These are phyloP conservation scores for Rhizopus arrhizus DNA, from an alignment of 371 early-diverging fungal genomes.

Conservation along the genomic window DNA sequence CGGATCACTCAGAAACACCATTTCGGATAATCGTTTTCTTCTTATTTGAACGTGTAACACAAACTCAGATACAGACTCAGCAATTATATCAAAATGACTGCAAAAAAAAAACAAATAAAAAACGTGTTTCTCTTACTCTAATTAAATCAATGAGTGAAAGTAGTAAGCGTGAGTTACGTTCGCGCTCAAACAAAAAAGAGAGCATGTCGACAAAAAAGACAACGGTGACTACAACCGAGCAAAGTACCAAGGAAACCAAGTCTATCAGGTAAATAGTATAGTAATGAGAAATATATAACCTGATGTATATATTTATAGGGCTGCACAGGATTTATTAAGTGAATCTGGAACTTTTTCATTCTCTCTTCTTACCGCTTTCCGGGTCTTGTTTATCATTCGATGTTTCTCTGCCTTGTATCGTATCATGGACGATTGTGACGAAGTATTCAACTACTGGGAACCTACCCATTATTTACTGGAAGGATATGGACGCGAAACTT, in stretches of 20 bases:
- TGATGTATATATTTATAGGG: constrained; percentile 18
- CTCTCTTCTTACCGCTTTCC: constrained; percentile 61
- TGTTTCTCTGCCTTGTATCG: constrained; percentile 68
- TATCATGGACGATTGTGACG: constrained; percentile 86
- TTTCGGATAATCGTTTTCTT: no score
- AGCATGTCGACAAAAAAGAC: constrained; percentile 19
- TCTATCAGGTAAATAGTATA: constrained; percentile 23
- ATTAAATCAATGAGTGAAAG: background rate
- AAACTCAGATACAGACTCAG: no score
- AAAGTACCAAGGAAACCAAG: constrained; percentile 9
- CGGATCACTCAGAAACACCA: no score
- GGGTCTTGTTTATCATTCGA: constrained; percentile 60
- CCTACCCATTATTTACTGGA: constrained; percentile 86
- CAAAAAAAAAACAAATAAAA: background rate
- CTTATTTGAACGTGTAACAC: no score
- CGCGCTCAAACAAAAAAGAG: constrained; percentile 35
- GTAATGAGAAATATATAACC: background rate
- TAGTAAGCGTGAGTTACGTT: constrained; percentile 30
- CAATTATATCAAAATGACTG: no score
- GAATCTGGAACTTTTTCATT: constrained; percentile 49
- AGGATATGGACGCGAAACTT: constrained; percentile 90
- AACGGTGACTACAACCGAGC: constrained; percentile 8
- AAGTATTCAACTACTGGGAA: constrained; percentile 97
- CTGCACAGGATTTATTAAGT: constrained; percentile 38
- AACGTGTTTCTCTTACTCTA: background rate